Conservation (phyloP, 495 filamentous ascomycete genomes). For the Neurospora tetrasperma region DNA sequence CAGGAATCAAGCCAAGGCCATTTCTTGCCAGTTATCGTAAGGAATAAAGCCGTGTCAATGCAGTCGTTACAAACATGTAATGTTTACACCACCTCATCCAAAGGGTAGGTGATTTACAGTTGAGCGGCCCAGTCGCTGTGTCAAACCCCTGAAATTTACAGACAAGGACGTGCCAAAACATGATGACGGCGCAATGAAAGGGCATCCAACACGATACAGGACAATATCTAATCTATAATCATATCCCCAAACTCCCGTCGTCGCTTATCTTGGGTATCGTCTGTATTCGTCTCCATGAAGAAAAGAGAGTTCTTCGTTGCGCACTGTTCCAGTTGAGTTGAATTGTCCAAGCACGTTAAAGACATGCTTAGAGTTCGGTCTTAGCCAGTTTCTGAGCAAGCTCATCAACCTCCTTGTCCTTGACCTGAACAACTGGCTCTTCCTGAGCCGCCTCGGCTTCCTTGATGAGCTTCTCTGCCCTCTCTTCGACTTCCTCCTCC, state of each 20-base stretch:
- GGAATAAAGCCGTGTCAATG: background rate
- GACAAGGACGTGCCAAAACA: background rate
- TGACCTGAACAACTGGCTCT: constrained; percentile 56
- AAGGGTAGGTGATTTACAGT: background rate
- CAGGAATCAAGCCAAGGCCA: background rate
- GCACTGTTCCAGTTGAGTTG: constrained; percentile 1
- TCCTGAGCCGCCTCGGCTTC: constrained; percentile 65
- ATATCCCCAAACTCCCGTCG: constrained; percentile 11
- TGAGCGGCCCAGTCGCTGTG: background rate
- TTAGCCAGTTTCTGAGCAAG: constrained; percentile 65
- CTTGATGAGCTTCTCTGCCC: constrained; percentile 53
- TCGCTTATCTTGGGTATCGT: constrained; percentile 21
- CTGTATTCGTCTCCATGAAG: constrained; percentile 6
- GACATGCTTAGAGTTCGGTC: constrained; percentile 36
- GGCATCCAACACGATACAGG: constrained; percentile 6
- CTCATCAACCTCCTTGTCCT: constrained; percentile 73
- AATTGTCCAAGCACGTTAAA: background rate
- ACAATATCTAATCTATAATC: constrained; percentile 8
- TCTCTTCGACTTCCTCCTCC: constrained; percentile 50
- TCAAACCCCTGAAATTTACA: background rate
- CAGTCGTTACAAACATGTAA: background rate
- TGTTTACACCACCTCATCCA: background rate
- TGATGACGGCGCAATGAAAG: background rate
- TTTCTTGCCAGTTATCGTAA: background rate
- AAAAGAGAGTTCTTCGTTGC: constrained; percentile 3